Conservation (phyloP, 768 basidiomycete genomes). For the Tulasnella sp. region DNA sequence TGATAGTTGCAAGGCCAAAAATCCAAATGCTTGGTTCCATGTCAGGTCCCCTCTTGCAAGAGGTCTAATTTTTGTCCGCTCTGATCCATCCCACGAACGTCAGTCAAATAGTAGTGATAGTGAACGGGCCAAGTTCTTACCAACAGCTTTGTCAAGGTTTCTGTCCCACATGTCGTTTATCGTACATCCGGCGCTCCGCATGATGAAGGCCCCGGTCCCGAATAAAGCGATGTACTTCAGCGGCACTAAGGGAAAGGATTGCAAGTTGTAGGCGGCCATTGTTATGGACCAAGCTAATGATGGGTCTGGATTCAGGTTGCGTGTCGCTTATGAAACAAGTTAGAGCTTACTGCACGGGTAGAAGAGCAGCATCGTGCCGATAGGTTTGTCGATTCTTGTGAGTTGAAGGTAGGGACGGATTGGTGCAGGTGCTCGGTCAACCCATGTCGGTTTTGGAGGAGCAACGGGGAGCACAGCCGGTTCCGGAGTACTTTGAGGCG, state of each 20-base stretch:
- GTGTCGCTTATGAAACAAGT: not conserved
- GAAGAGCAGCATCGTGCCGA: conserved; percentile 84
- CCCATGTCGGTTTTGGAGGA: conserved; percentile 48
- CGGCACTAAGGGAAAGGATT: conserved; percentile 62
- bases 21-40: conserved; percentile 66
- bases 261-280: conserved; percentile 83
- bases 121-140: conserved; percentile 43
- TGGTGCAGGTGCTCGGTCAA: conserved; percentile 57
- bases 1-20: conserved; percentile 77
- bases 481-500: not conserved
- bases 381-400: conserved; percentile 91
- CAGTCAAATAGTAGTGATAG: not conserved
- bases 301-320: not conserved
- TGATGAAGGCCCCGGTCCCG: conserved; percentile 83
- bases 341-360: conserved; percentile 82
- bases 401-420: conserved; percentile 77
- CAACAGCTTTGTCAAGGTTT: conserved; percentile 86
- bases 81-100: conserved; percentile 41
- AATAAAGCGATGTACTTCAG: conserved; percentile 77
- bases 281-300: conserved; percentile 91
- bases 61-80: conserved; percentile 81
- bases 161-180: conserved; percentile 99
- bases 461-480: not conserved
- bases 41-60: conserved; percentile 80
- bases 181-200: conserved; percentile 97